phyloP scores from a whole-genome alignment of 768 basidiomycete species.

The Tricholoma hemisulphureum region DNA sequence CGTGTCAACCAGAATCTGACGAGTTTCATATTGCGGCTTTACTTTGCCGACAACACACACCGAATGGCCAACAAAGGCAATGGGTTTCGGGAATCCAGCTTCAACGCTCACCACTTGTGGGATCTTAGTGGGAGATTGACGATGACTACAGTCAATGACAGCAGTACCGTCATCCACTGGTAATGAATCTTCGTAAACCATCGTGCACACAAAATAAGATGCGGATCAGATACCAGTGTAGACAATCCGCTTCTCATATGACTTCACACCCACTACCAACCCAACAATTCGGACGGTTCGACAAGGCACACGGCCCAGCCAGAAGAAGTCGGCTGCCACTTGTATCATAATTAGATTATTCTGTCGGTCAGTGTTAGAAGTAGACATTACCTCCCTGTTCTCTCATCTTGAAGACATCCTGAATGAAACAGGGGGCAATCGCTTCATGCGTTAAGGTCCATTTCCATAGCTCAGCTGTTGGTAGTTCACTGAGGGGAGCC shows the following conservation, averaged over 20 bases:
- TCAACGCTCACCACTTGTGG: conserved; percentile 8
- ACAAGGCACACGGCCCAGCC: conserved; percentile 73
- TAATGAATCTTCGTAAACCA: background rate
- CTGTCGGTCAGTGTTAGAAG: background rate
- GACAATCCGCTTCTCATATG: conserved; percentile 56
- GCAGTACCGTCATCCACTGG: conserved; percentile 78
- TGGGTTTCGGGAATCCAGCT: conserved; percentile 28
- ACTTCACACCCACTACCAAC: conserved; percentile 59
- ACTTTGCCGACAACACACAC: conserved; percentile 51
- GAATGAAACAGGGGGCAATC: conserved; percentile 52
- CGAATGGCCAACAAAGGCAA: conserved; percentile 45
- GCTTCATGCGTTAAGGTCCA: conserved; percentile 62
- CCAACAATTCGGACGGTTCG: conserved; percentile 61
- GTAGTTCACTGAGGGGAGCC: conserved; percentile 6
- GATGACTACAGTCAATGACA: conserved; percentile 65
- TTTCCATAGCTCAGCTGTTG: conserved; percentile 37
- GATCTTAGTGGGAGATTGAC: conserved; percentile 23
- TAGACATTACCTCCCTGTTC: conserved; percentile 21
- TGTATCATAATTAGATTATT: conserved; percentile 2
- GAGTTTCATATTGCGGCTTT: conserved; percentile 35
- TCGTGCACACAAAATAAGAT: background rate
- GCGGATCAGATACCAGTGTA: conserved; percentile 50
- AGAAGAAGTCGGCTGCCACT: conserved; percentile 65
- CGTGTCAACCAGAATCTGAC: conserved; percentile 46
- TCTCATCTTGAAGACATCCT: conserved; percentile 51